A percentile compares a stretch with the other conserved stretches of the same genome.
Conservation (phyloP, 2,329 filamentous ascomycete species). For the Pleoardoris graminearum region DNA sequence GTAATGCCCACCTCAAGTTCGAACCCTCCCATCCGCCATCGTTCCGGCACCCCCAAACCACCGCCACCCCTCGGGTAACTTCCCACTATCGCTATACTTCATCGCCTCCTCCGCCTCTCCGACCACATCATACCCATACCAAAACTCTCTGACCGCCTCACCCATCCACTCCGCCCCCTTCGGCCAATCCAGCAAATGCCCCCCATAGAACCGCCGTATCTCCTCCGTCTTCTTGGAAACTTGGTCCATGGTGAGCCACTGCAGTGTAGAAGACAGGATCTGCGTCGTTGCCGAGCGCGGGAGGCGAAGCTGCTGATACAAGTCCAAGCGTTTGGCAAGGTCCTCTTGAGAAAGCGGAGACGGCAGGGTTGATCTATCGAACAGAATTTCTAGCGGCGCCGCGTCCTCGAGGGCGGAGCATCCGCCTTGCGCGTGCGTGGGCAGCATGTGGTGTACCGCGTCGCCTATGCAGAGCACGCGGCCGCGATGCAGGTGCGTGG, state of each 20-base stretch:
- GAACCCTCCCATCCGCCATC: too few relatives aligned
- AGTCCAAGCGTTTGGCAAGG: slow-evolving; percentile 5
- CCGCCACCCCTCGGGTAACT: not conserved
- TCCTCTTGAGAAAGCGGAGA: not conserved
- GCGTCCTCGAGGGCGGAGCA: slow-evolving; percentile 19
- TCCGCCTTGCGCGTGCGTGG: slow-evolving; percentile 20
- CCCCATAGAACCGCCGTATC: slow-evolving; percentile 17
- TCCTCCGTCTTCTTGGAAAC: slow-evolving; percentile 10
- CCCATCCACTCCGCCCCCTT: slow-evolving; percentile 5
- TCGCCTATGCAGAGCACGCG: slow-evolving; percentile 16
- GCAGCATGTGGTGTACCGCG: slow-evolving; percentile 19
- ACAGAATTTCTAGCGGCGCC: slow-evolving; percentile 16
- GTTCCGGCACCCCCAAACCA: slow-evolving; percentile 11
- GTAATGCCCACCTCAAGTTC: too few relatives aligned
- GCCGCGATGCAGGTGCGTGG: slow-evolving; percentile 1
- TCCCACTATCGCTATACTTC: slow-evolving; percentile 1
- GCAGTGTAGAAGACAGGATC: slow-evolving; percentile 14
- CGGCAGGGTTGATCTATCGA: not conserved
- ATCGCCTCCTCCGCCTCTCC: slow-evolving; percentile 15
- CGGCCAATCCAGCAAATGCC: slow-evolving; percentile 14
- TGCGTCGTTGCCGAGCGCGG: slow-evolving; percentile 19
- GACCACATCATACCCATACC: slow-evolving; percentile 19
- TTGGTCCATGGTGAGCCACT: slow-evolving; percentile 13
- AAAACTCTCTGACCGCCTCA: slow-evolving; percentile 14
- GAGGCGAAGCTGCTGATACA: slow-evolving; percentile 13